A percentile compares a stretch with the other conserved stretches of the same genome.
Conservation (phyloP, 2,329 filamentous ascomycete genomes). For the Ceratocystis harringtonii region DNA sequence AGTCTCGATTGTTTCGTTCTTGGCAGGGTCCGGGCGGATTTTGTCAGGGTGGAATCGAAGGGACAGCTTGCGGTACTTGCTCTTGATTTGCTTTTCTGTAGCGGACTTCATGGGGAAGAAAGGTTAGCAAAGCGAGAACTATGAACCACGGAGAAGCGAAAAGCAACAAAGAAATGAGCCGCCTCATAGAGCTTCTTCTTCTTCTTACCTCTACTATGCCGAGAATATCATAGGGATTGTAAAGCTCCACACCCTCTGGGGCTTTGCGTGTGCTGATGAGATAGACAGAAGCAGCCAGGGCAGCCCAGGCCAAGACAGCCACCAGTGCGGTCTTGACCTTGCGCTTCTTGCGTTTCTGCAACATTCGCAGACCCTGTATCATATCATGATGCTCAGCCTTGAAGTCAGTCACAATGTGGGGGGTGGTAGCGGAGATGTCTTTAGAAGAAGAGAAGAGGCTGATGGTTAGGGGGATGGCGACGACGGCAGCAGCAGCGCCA, state of each 20-base stretch:
- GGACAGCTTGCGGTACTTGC: slow-evolving; percentile 74
- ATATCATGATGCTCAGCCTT: slow-evolving; percentile 69
- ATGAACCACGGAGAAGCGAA: background rate
- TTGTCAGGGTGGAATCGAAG: slow-evolving; percentile 89
- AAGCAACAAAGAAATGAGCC: slow-evolving; percentile 19
- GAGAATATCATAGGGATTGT: slow-evolving; percentile 94
- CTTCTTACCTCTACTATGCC: slow-evolving; percentile 58
- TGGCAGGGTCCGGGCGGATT: slow-evolving; percentile 61
- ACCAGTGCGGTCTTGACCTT: slow-evolving; percentile 71
- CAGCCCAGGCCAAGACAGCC: slow-evolving; percentile 60
- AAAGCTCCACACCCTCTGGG: slow-evolving; percentile 45
- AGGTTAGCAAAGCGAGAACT: slow-evolving; percentile 12
- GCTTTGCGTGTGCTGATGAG: slow-evolving; percentile 49
- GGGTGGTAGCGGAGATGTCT: background rate
- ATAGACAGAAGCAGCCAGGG: slow-evolving; percentile 85
- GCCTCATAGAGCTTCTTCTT: too few relatives aligned
- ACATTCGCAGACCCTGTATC: slow-evolving; percentile 66
- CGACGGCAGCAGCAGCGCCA: slow-evolving; percentile 71
- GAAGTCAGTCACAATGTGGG: slow-evolving; percentile 37
- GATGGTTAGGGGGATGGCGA: slow-evolving; percentile 84
- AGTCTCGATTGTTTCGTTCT: slow-evolving; percentile 75
- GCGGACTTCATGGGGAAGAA: slow-evolving; percentile 41
- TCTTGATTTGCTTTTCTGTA: slow-evolving; percentile 82
- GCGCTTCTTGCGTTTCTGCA: slow-evolving; percentile 80
- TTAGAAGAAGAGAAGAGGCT: slow-evolving; percentile 43